Conservation (phyloP, 208 protist species). For the Acanthamoeba triangularis region DNA sequence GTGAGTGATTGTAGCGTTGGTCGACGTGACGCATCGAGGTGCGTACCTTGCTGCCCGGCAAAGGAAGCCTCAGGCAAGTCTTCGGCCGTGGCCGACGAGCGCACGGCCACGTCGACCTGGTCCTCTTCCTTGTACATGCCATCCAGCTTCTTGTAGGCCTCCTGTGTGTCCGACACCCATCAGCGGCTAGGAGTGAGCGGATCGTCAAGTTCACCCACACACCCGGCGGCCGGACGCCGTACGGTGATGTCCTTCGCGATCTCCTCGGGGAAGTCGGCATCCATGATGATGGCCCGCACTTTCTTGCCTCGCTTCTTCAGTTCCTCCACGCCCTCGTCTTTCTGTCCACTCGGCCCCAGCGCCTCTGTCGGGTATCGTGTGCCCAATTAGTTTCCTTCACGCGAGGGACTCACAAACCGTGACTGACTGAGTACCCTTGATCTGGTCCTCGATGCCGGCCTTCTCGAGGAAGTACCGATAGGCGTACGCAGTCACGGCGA, state of each 20-base stretch:
- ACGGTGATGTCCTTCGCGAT: constrained; percentile 14
- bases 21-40: not conserved
- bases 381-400: too few relatives aligned
- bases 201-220: not conserved
- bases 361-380: not conserved
- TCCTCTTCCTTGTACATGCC: constrained; percentile 53
- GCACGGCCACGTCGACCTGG: constrained; percentile 80
- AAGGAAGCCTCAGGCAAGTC: constrained; percentile 84
- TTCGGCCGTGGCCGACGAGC: constrained; percentile 86
- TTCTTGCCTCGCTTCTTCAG: constrained; percentile 19
- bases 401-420: too few relatives aligned
- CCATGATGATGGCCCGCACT: not conserved
- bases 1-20: not conserved
- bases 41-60: constrained; percentile 81
- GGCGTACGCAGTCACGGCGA: constrained; percentile 76
- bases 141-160: constrained; percentile 61
- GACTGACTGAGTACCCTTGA: not conserved
- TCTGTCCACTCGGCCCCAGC: constrained; percentile 22
- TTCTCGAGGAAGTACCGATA: constrained; percentile 68
- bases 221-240: not conserved
- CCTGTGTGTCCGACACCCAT: not conserved
- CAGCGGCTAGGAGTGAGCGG: not conserved
- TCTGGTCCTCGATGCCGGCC: constrained; percentile 19
- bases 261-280: constrained; percentile 57
- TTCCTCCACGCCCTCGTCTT: constrained; percentile 41